A percentile compares a stretch with the other conserved stretches of the same genome.
Evolutionary conservation across 768 basidiomycete species (phyloP).

Genomic region (Mycena chlorophos): DNA sequence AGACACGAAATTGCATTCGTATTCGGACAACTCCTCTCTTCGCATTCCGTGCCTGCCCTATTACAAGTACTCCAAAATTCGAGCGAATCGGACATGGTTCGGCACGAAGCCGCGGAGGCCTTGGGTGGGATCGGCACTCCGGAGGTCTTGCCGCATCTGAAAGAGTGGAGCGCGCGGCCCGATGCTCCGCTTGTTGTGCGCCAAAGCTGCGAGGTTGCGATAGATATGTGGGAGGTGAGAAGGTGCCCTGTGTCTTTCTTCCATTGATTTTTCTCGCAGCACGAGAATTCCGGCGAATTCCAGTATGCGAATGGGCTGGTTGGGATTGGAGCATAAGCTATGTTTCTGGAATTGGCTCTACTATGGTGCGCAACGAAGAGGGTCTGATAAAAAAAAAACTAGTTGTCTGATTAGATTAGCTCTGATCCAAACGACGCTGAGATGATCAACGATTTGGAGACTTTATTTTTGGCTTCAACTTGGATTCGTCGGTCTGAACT

Average conservation of each 20-base stretch:
- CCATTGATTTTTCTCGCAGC: conserved; percentile 37
- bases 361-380: too few species aligned
- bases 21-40: conserved; percentile 91
- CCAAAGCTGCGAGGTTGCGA: conserved; percentile 93
- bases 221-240: conserved; percentile 95
- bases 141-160: conserved; percentile 83
- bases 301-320: conserved; percentile 54
- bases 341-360: not conserved
- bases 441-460: too few species aligned
- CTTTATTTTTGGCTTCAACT: too few species aligned
- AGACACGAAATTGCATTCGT: conserved; percentile 99
- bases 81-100: conserved; percentile 91
- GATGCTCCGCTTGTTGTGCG: conserved; percentile 88
- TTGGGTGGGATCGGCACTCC: conserved; percentile 96
- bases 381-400: too few species aligned
- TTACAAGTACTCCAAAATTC: conserved; percentile 71
- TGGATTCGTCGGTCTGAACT: too few species aligned
- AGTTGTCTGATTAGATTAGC: too few species aligned
- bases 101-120: conserved; percentile 98
- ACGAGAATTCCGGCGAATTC: conserved; percentile 71
- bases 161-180: conserved; percentile 76
- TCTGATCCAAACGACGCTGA: too few species aligned
- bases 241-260: not conserved
- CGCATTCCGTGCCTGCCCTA: conserved; percentile 84
- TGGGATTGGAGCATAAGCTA: not conserved